Evolutionary conservation across 1,284 basidiomycete species (phyloP).

Genomic region (Taiwanofungus camphoratus): DNA sequence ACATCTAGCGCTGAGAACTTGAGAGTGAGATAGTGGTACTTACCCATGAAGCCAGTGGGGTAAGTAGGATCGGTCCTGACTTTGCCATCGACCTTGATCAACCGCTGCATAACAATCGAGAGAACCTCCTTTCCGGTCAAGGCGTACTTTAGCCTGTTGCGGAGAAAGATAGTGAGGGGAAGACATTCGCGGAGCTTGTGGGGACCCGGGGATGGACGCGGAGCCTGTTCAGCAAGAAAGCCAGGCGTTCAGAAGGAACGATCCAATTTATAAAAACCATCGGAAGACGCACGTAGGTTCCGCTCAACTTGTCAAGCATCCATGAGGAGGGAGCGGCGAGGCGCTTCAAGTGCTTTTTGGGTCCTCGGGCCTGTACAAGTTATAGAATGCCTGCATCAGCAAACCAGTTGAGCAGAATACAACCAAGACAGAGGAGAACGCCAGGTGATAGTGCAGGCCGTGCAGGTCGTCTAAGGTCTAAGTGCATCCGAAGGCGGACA

Average conservation of each 20-base stretch:
- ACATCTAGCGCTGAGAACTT: background rate
- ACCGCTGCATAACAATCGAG: constrained; percentile 91
- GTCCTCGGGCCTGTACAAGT: constrained; percentile 81
- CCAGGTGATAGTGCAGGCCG: constrained; percentile 10
- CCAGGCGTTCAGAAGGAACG: background rate
- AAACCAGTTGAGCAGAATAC: constrained; percentile 6
- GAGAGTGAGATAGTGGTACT: constrained; percentile 18
- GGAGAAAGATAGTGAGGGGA: constrained; percentile 91
- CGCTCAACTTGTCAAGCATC: constrained; percentile 99
- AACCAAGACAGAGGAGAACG: constrained; percentile 14
- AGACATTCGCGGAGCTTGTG: constrained; percentile 99
- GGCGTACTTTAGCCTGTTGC: constrained; percentile 99
- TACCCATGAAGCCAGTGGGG: constrained; percentile 97
- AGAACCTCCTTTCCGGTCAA: constrained; percentile 95
- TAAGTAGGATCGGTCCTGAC: constrained; percentile 97
- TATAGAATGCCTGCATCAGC: constrained; percentile 14
- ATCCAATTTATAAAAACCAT: background rate
- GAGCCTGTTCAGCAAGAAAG: constrained; percentile 54
- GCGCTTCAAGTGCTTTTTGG: constrained; percentile 99
- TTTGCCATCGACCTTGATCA: constrained; percentile 99
- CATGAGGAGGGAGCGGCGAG: constrained; percentile 96
- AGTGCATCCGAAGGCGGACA: constrained; percentile 26
- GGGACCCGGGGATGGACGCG: constrained; percentile 95
- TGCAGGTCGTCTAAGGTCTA: constrained; percentile 14
- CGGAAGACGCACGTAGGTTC: constrained; percentile 86